Percentiles rank a stretch among this genome's conserved stretches.
phyloP scores from a whole-genome alignment of 2,329 filamentous ascomycete species.

The Aureobasidium sp. region DNA sequence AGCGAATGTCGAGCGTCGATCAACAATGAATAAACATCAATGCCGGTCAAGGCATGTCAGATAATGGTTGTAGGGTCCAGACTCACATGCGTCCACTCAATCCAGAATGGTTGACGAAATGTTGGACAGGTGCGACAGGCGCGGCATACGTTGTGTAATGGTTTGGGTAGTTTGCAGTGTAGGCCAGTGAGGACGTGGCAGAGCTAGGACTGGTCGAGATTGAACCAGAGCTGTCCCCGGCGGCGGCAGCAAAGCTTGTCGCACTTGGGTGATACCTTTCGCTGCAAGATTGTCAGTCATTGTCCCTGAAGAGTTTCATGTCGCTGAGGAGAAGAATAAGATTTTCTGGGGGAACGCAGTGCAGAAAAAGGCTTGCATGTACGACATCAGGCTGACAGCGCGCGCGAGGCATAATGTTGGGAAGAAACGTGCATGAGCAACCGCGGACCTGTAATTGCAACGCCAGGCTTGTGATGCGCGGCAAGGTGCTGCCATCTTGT shows the following conservation, averaged over 20 bases:
- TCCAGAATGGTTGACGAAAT: constrained; percentile 33
- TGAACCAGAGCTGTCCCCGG: constrained; percentile 49
- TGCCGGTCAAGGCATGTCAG: constrained; percentile 11
- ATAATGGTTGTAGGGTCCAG: constrained; percentile 30
- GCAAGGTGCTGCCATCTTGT: constrained; percentile 10
- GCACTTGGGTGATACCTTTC: constrained; percentile 40
- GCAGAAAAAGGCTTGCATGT: constrained; percentile 16
- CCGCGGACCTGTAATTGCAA: constrained; percentile 3
- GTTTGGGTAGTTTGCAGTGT: constrained; percentile 26
- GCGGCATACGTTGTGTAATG: constrained; percentile 28
- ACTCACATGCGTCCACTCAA: constrained; percentile 33
- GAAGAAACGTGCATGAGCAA: constrained; percentile 8
- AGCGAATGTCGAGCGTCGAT: constrained; percentile 20
- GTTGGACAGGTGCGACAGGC: constrained; percentile 28
- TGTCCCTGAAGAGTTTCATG: constrained; percentile 15
- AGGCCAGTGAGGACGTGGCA: constrained; percentile 42
- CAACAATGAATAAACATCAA: constrained; percentile 13
- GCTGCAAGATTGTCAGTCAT: constrained; percentile 16
- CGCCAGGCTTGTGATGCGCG: constrained; percentile 5
- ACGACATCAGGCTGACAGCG: constrained; percentile 17
- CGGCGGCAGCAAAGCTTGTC: constrained; percentile 42
- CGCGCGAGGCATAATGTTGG: constrained; percentile 10
- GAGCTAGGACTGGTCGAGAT: constrained; percentile 45
- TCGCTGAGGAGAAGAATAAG: not conserved
- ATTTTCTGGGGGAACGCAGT: constrained; percentile 11